Evolutionary conservation across 2,329 filamentous ascomycete genomes (phyloP), one percentile per base, ranked within the genome.

Genomic region (Uncinocarpus reesii): DNA sequence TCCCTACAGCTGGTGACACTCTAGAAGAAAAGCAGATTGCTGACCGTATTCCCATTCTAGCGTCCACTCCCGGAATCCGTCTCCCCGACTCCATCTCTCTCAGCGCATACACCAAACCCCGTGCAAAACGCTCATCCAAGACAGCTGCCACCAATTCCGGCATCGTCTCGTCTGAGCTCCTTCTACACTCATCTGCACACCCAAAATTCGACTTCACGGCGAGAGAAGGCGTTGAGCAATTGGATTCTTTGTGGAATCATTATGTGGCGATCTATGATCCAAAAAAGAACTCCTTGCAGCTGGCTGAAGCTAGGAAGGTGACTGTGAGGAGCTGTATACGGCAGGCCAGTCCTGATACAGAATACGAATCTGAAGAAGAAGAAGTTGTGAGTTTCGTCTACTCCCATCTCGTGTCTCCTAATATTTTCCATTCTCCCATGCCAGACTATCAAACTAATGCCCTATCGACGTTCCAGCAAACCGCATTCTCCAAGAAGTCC

Each of bases 181-280:
- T 81, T 29, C 70, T 81, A 7, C 78, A 81, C 52, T 79, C 78
- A 4, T 79, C 77, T 21, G 66, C 74, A 42, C 79, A 82, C 54
- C 68, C 75, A 11, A 76, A 73, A 45, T 69, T 82, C 46, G 77
- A 81, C 62, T 81, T 79, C 56, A 69, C 70, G 16, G 79, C 75
- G 18, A 67, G 66, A 29, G 69, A 72, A 56, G 66, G 65, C 23
- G 70, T 72, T 50, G 71, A 76, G 47, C 66, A 69, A 34, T 67
- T 71, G 42, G 72, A 78, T 49, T 71, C 70, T 24, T 65, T 73
- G 51, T 61, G 77, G 49, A 75, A 75, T 55, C 77, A 82, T 63
- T 83, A 81, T 55, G 62, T 81, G 51, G 79, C 75, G 44, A 67
- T 82, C 36, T 79, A 73, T 55, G 77, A 83, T 53, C 75, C 76